Evolutionary conservation across 1,139 yeast genomes (phyloP).

Genomic region (Chernovozyma sophiae-reginae): DNA sequence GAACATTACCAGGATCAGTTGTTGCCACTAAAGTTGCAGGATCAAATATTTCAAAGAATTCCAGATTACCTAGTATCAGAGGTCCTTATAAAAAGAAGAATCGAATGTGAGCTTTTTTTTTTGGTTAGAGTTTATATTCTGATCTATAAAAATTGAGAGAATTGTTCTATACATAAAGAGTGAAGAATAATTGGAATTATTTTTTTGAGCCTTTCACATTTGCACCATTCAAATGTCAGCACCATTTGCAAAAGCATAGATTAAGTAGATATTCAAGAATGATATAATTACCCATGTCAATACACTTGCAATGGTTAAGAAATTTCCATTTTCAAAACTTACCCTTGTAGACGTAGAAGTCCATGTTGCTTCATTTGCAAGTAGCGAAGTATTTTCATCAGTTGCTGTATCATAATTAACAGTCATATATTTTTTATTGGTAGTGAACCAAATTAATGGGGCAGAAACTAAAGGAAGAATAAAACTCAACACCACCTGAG

Average conservation of each 20-base stretch:
- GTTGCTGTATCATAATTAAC: constrained; percentile 28
- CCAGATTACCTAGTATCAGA: constrained; percentile 39
- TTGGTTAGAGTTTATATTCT: too few species aligned
- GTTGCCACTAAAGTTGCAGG: constrained; percentile 3
- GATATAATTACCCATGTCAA: constrained; percentile 70
- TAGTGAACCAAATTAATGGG: constrained; percentile 69
- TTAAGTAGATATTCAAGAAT: constrained; percentile 67
- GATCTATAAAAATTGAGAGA: background rate
- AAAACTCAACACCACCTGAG: constrained; percentile 70
- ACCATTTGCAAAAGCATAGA: constrained; percentile 64
- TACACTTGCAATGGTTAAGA: constrained; percentile 52
- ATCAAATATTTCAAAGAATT: constrained; percentile 12
- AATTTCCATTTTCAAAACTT: constrained; percentile 61
- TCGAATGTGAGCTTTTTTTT: constrained; percentile 10
- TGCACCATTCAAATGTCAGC: constrained; percentile 48
- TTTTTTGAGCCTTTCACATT: too few species aligned
- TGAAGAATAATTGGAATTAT: constrained; percentile 1
- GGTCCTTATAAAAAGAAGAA: constrained; percentile 39
- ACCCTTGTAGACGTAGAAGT: constrained; percentile 7
- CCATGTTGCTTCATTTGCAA: constrained; percentile 5
- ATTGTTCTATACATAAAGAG: background rate
- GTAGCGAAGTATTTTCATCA: constrained; percentile 17
- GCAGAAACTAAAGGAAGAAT: constrained; percentile 73
- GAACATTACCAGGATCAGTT: constrained; percentile 65
- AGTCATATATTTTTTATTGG: constrained; percentile 54